Evolutionary conservation across 1,139 yeast species (phyloP).

Genomic region (Chernovozyma sophiae-reginae): DNA sequence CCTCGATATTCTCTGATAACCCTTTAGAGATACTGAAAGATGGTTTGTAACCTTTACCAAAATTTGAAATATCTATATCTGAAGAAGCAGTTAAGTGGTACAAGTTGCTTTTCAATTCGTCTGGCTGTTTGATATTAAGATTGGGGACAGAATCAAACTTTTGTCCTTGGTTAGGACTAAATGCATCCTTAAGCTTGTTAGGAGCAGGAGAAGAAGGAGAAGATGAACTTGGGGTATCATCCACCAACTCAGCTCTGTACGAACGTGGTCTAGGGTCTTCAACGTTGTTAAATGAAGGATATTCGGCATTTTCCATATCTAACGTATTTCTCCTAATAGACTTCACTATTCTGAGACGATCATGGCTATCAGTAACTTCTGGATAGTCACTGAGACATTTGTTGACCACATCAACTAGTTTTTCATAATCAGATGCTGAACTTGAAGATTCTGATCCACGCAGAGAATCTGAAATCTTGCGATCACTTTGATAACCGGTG

Average conservation of each 20-base stretch:
- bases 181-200: not conserved
- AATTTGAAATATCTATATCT: constrained; percentile 37
- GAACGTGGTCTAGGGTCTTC: constrained; percentile 25
- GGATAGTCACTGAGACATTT: not conserved
- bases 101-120: constrained; percentile 8
- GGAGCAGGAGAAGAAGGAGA: constrained; percentile 6
- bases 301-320: constrained; percentile 6
- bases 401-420: not conserved
- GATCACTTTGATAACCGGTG: not conserved
- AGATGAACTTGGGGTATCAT: not conserved
- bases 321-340: constrained; percentile 12
- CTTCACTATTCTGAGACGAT: constrained; percentile 6
- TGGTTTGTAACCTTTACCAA: constrained; percentile 42
- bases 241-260: constrained; percentile 21
- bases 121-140: constrained; percentile 12
- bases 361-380: not conserved
- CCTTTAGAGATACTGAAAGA: constrained; percentile 22
- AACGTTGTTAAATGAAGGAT: constrained; percentile 5
- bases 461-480: constrained; percentile 1
- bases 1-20: constrained; percentile 13
- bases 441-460: not conserved
- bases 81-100: constrained; percentile 36
- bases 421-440: not conserved
- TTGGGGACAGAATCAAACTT: constrained; percentile 25
- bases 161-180: constrained; percentile 7